These are phyloP conservation scores for Kalmusia sp. DNA, from an alignment of 2,329 filamentous ascomycete genomes.

Conservation along the genomic window DNA sequence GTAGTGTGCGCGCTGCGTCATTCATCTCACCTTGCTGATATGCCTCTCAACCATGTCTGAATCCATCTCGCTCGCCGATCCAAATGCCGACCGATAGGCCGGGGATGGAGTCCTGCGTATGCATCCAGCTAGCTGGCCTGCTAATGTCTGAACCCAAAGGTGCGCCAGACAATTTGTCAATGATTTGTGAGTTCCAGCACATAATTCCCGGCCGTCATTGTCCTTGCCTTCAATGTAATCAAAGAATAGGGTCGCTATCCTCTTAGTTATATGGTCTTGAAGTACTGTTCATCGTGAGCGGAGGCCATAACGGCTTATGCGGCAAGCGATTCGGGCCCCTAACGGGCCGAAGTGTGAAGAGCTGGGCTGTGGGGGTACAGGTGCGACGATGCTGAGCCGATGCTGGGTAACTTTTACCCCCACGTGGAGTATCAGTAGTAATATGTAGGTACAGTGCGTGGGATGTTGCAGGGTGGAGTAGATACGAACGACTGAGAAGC, in stretches of 20 bases:
- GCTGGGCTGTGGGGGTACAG: background rate
- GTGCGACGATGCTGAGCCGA: slow-evolving; percentile 2
- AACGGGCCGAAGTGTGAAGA: background rate
- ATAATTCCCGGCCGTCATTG: background rate
- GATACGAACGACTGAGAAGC: background rate
- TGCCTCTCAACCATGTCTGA: background rate
- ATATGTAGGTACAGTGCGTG: background rate
- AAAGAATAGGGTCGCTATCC: background rate
- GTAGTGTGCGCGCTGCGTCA: background rate
- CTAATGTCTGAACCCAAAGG: background rate
- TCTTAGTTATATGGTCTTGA: background rate
- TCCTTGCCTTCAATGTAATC: background rate
- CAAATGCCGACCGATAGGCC: slow-evolving; percentile 1
- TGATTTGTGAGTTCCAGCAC: background rate
- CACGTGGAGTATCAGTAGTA: background rate
- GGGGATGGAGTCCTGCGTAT: background rate
- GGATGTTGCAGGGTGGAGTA: slow-evolving; percentile 1
- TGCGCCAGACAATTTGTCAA: background rate
- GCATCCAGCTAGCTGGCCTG: background rate
- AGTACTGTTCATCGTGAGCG: background rate
- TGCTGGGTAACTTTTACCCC: slow-evolving; percentile 6
- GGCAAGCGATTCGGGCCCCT: background rate
- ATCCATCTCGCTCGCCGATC: slow-evolving; percentile 6
- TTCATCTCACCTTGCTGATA: background rate
- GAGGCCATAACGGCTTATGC: background rate